Conservation (phyloP, 2,329 filamentous ascomycete genomes). For the Arachnomyces sp. region DNA sequence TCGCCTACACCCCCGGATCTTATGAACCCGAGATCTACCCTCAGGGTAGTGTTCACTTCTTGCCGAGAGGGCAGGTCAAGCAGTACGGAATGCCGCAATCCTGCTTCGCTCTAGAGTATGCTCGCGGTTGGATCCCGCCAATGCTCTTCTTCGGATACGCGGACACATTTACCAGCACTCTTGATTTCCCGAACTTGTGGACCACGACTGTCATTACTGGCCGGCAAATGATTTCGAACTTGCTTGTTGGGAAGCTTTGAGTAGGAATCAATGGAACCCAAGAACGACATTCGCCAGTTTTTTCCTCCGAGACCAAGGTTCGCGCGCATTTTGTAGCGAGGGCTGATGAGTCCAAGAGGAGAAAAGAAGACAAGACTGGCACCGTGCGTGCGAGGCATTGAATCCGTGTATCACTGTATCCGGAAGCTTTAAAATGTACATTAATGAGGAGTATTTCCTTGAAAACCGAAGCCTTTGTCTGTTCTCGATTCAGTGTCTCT, state of each 20-base stretch:
- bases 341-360: too few species aligned
- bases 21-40: constrained; percentile 65
- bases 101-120: constrained; percentile 34
- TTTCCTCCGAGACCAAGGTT: too few species aligned
- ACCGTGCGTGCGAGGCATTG: too few species aligned
- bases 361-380: too few species aligned
- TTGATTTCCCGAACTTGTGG: constrained; percentile 82
- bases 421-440: too few species aligned
- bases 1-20: constrained; percentile 62
- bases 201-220: constrained; percentile 67
- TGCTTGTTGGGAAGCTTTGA: constrained; percentile 65
- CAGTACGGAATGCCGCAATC: constrained; percentile 78
- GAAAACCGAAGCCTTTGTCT: too few species aligned
- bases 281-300: too few species aligned
- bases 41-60: constrained; percentile 62
- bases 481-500: too few species aligned
- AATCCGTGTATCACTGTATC: too few species aligned
- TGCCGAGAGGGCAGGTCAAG: constrained; percentile 63
- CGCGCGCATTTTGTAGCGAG: too few species aligned
- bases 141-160: constrained; percentile 89
- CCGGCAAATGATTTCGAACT: constrained; percentile 66
- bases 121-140: constrained; percentile 74
- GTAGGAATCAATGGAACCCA: constrained; percentile 8
- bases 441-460: too few species aligned
- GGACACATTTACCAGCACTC: constrained; percentile 69